These are phyloP conservation scores for Boletus pseudopeckii DNA, from an alignment of 768 basidiomycete species.

Conservation along the genomic window DNA sequence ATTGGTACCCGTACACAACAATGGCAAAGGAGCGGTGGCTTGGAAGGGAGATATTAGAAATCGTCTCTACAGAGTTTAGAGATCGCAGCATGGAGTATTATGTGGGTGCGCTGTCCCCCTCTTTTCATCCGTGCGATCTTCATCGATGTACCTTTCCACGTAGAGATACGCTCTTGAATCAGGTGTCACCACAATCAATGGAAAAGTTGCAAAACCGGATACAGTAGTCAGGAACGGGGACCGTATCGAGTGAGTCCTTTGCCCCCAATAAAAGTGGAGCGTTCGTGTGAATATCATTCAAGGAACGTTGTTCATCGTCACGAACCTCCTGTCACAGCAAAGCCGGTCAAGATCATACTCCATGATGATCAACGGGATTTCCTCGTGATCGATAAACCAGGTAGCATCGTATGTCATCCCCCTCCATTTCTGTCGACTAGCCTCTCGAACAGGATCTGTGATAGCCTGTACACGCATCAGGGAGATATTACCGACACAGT, in stretches of 20 bases:
- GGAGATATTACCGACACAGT: constrained; percentile 86
- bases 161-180: constrained; percentile 77
- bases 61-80: constrained; percentile 91
- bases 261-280: background rate
- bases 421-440: background rate
- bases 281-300: background rate
- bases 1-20: constrained; percentile 92
- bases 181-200: constrained; percentile 94
- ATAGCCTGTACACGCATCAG: constrained; percentile 89
- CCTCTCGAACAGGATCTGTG: background rate
- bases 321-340: constrained; percentile 90
- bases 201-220: constrained; percentile 75
- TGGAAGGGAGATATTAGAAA: constrained; percentile 81
- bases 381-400: constrained; percentile 94
- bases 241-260: constrained; percentile 70
- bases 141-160: background rate
- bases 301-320: constrained; percentile 96
- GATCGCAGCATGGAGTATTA: constrained; percentile 96
- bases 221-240: constrained; percentile 84
- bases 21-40: constrained; percentile 93
- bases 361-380: constrained; percentile 79
- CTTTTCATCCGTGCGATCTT: background rate
- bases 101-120: constrained; percentile 47
- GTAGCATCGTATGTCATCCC: constrained; percentile 79
- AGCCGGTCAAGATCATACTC: constrained; percentile 73